phyloP scores from a whole-genome alignment of 495 filamentous ascomycete species.

The Hypoxylon lienhwacheense region DNA sequence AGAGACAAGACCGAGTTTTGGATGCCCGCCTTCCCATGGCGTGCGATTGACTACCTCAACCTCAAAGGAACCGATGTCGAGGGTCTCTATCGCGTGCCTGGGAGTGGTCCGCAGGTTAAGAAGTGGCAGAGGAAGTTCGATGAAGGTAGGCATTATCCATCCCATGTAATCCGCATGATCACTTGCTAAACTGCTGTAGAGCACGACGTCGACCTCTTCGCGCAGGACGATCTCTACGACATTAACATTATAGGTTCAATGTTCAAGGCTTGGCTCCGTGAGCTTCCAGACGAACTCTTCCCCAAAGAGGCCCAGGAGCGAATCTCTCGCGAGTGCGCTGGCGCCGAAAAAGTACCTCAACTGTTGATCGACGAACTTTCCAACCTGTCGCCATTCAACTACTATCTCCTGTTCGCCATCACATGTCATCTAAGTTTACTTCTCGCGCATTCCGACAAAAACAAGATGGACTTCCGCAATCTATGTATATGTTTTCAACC shows the following conservation, averaged over 20 bases:
- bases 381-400: constrained; percentile 86
- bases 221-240: constrained; percentile 81
- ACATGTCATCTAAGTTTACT: constrained; percentile 90
- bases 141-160: constrained; percentile 54
- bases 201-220: constrained; percentile 81
- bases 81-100: constrained; percentile 84
- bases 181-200: constrained; percentile 54
- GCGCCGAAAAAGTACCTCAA: constrained; percentile 75
- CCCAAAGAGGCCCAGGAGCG: constrained; percentile 75
- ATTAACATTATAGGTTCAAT: constrained; percentile 92
- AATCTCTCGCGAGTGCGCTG: constrained; percentile 71
- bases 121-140: constrained; percentile 88
- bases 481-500: constrained; percentile 94
- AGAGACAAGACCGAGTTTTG: constrained; percentile 94
- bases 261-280: constrained; percentile 91
- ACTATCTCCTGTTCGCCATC: constrained; percentile 93
- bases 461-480: constrained; percentile 93
- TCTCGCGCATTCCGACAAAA: constrained; percentile 80
- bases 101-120: constrained; percentile 79
- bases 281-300: constrained; percentile 88
- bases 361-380: constrained; percentile 86
- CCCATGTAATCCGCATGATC: not conserved
- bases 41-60: constrained; percentile 92
- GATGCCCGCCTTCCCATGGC: constrained; percentile 92
- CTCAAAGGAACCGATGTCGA: constrained; percentile 88